A percentile compares a stretch with the other conserved stretches of the same genome.
phyloP scores from a whole-genome alignment of 75 land plant species.

The Adiantum capillusveneris region DNA sequence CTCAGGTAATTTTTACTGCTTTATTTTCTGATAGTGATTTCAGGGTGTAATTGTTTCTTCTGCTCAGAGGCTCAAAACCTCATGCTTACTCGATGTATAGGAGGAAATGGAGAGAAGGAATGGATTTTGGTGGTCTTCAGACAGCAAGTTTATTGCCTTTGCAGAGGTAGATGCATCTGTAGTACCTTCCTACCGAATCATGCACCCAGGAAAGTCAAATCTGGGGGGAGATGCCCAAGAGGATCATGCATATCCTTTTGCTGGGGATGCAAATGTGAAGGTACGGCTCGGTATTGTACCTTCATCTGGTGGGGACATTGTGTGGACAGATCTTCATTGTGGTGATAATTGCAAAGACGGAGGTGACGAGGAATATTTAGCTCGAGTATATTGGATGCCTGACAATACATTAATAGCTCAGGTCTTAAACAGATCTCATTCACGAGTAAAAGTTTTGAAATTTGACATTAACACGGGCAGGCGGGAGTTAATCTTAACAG shows the following conservation, averaged over 20 bases:
- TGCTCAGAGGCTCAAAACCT: too few relatives aligned
- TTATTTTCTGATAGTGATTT: too few relatives aligned
- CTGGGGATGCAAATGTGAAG: slow-evolving; percentile 75
- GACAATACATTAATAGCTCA: slow-evolving; percentile 68
- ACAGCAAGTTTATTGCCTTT: slow-evolving; percentile 78
- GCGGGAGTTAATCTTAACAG: slow-evolving; percentile 48
- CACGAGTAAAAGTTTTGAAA: slow-evolving; percentile 65
- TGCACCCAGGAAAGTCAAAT: slow-evolving; percentile 92
- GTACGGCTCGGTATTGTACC: slow-evolving; percentile 83
- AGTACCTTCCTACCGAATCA: slow-evolving; percentile 78
- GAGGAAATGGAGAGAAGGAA: slow-evolving; percentile 96
- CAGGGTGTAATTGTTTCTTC: too few relatives aligned
- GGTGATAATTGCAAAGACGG: slow-evolving; percentile 28
- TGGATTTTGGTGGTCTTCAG: slow-evolving; percentile 98
- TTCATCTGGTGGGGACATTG: slow-evolving; percentile 44
- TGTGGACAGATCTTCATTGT: slow-evolving; percentile 89
- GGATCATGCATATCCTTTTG: slow-evolving; percentile 95
- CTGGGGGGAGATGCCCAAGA: slow-evolving; percentile 89
- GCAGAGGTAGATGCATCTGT: slow-evolving; percentile 81
- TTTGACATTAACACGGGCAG: slow-evolving; percentile 73
- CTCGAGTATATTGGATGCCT: slow-evolving; percentile 91
- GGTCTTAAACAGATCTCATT: slow-evolving; percentile 67
- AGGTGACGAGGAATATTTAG: slow-evolving; percentile 78
- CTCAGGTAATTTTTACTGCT: slow-evolving; percentile 52
- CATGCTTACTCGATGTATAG: slow-evolving; percentile 25